Evolutionary conservation across 768 basidiomycete genomes (phyloP), one percentile per base, ranked within the genome.

Genomic region (Boletus rubescentipes): DNA sequence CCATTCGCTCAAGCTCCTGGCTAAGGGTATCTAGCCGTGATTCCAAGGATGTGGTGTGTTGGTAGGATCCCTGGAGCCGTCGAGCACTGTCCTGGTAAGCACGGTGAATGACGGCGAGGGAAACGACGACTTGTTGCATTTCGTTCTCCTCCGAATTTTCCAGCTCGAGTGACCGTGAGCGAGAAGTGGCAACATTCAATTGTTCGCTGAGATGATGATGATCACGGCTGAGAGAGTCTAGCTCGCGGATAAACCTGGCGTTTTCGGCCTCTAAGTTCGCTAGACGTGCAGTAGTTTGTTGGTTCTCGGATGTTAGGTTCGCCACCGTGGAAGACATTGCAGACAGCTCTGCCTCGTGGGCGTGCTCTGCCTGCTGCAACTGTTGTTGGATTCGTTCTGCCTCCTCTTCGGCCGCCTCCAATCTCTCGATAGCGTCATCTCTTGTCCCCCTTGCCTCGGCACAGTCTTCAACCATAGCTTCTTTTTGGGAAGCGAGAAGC

Each of bases 401-500:
- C 55, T 83, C 80, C 38, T 83, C 78, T 60, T 91, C 89, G 54
- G 85, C 66, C n/a, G 67, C 69, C 51, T 91, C 91, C 26, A 79
- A 67, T 54, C 72, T 74, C 49, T 65, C 62, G 39, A 84, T 65
- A 5, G 89, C 86, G 23, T 77, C 77, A 66, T 93, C 86, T 34
- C 91, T 77, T 20, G 85, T 81, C 50, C 86, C 86, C 49, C 91
- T 76, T 2, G 88, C 89, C 50, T 86, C 83, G 5, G 85, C 85
- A 61, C 91, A 92, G 64, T 93, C 91, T 57, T 91, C 89, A 0
- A 92, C 81, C 87, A 93, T 89, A 2, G 87, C 84, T 51, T 83
- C 82, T 67, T 86, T 89, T 73, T 91, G 81, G 5, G 82, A 78
- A 20, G 72, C 75, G 53, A 85, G 73, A 55, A 79, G 79, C 62